Evolutionary conservation across 1,284 basidiomycete genomes (phyloP).

Genomic region (Cutaneotrichosporon dermatis): DNA sequence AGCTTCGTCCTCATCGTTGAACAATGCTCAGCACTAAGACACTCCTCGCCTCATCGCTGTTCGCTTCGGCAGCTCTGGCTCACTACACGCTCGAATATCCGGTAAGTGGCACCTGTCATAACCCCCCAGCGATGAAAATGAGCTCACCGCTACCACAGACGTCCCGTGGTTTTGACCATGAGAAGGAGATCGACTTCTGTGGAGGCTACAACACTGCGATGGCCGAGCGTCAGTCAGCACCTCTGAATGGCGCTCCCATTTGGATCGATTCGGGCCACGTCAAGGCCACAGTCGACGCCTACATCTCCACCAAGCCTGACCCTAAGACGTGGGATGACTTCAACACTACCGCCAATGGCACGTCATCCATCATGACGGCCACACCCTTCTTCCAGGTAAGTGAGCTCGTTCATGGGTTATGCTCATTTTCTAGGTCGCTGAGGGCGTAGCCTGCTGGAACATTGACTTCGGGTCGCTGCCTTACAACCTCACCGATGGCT

Average conservation of each 20-base stretch:
- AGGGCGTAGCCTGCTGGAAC: constrained; percentile 61
- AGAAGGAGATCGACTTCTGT: constrained; percentile 55
- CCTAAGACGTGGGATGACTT: constrained; percentile 62
- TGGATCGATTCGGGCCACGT: constrained; percentile 37
- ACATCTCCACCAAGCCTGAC: constrained; percentile 56
- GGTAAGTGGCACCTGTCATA: constrained; percentile 12
- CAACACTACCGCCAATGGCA: constrained; percentile 50
- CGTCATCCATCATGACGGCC: constrained; percentile 34
- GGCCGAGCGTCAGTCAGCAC: constrained; percentile 59
- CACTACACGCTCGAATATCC: constrained; percentile 70
- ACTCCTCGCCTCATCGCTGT: constrained; percentile 24
- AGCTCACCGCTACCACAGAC: constrained; percentile 21
- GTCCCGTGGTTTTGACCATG: constrained; percentile 61
- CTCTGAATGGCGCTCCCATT: constrained; percentile 55
- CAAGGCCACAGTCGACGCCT: constrained; percentile 51
- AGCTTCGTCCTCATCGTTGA: not conserved
- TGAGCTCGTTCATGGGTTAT: too few relatives aligned
- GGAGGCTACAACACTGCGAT: constrained; percentile 47
- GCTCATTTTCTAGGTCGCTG: constrained; percentile 37
- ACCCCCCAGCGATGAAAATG: too few relatives aligned
- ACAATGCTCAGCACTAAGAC: constrained; percentile 24
- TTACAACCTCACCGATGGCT: constrained; percentile 54
- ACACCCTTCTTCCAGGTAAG: constrained; percentile 55
- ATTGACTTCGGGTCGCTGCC: constrained; percentile 54
- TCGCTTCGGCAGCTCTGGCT: constrained; percentile 53